A percentile compares a stretch with the other conserved stretches of the same genome.
Conservation (phyloP, 2,329 filamentous ascomycete species). For the Colletotrichum shisoi region DNA sequence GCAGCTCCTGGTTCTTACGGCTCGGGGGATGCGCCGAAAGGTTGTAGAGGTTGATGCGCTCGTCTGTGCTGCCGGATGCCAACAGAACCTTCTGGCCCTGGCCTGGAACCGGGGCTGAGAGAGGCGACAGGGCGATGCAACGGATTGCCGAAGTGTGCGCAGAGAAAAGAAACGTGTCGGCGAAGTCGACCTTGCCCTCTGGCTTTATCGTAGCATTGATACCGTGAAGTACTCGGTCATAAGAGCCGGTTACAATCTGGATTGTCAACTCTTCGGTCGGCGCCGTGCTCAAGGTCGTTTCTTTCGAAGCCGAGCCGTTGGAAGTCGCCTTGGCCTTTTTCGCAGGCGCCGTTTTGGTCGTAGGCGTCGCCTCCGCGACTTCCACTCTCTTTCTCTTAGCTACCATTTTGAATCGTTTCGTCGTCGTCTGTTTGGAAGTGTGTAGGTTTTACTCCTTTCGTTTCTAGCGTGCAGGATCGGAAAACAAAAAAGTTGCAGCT, state of each 20-base stretch:
- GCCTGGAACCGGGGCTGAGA: slow-evolving; percentile 67
- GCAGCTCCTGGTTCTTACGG: slow-evolving; percentile 63
- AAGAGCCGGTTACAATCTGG: slow-evolving; percentile 91
- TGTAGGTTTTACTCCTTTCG: neutral
- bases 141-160: slow-evolving; percentile 90
- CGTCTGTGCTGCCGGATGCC: slow-evolving; percentile 90
- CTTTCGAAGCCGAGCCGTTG: slow-evolving; percentile 27
- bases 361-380: slow-evolving; percentile 42
- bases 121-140: slow-evolving; percentile 83
- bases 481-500: slow-evolving; percentile 12
- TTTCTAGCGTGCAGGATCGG: slow-evolving; percentile 21
- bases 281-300: slow-evolving; percentile 16
- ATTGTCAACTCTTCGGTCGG: slow-evolving; percentile 62
- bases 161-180: slow-evolving; percentile 94
- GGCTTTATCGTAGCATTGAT: slow-evolving; percentile 76
- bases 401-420: slow-evolving; percentile 47
- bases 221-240: slow-evolving; percentile 91
- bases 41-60: slow-evolving; percentile 93
- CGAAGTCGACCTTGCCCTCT: slow-evolving; percentile 66
- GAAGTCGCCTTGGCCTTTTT: slow-evolving; percentile 50
- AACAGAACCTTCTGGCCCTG: slow-evolving; percentile 85
- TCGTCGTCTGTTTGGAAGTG: slow-evolving; percentile 17
- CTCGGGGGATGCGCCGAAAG: slow-evolving; percentile 75
- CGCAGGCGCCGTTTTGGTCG: slow-evolving; percentile 40
- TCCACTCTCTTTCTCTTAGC: slow-evolving; percentile 60